Base-by-base conservation (phyloP, 768 basidiomycete species). In the Ramaria sp. region DNA sequence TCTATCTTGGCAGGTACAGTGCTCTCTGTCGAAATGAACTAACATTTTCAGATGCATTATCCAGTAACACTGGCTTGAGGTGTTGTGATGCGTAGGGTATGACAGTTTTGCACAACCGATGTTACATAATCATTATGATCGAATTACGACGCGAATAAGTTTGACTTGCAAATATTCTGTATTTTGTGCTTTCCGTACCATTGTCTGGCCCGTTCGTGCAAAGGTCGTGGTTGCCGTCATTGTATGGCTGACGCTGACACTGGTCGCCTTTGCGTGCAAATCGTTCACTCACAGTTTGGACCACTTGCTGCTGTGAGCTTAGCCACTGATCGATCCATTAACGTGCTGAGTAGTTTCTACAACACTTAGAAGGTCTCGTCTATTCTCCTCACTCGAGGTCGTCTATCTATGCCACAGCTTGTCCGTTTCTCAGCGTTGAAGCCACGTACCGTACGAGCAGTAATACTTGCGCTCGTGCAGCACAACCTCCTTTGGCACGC, bases 401-500 rank as follows among this genome's bases (percentile, higher is more conserved):
- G 91, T 45, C 72, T 95, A n/a, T 76, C 86, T 10, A 69, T 91
- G 22, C 59, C 74, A 9, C 83, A 87, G 62, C 66, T 95, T 51
- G 73, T 83, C 34, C 83, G 86, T 33, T 82, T 82, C 65, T 81
- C 91, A 1, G 74, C 72, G 30, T 69, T 91, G 27, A 86, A 82
- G 63, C 78, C 82, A 10, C 81, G 84, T 24, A 81, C 77, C 1
- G 78, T 85, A 13, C 82, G 86, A 53, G 82, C 83, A 27, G 77
- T 82, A 19, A 71, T 94, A 19, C 73, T 96, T 46, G 79, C 86
- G 46, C 78, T 97, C 53, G 77, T 94, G 17, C 94, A 97, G 66
- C 94, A 97, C 67, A 93, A 96, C 69, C 70, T 96, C 45, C 74
- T 94, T 45, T 93, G 91, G 88, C 89, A 92, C 65, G 79, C 84